Base-by-base conservation (phyloP, 768 basidiomycete genomes). In the Boletus rex-veris region DNA sequence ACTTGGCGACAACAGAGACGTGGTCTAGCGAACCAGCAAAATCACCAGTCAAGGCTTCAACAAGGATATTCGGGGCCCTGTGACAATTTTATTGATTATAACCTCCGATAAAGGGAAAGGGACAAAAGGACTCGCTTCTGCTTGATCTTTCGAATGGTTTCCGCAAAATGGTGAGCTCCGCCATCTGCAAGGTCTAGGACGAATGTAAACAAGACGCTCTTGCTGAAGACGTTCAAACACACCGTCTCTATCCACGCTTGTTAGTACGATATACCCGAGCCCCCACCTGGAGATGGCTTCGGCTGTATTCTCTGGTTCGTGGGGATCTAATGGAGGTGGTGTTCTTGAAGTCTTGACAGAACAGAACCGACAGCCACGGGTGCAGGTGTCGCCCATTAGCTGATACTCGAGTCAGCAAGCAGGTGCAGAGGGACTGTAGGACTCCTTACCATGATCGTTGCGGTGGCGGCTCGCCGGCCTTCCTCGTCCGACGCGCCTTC, bases 301-400 rank as follows among this genome's bases (percentile, higher is more conserved):
- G 0, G 97, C 96, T 3, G 97, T 98, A 68, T 98, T 83, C 75
- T 98, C 97, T 18, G 97, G 97, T 65, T 99, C 97, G 64, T 97
- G 93, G 0, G 90, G 86, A 66, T 99, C 96, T 37, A 99, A 73
- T 7, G 97, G 95, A 28, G 90, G 86, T 9, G 97, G 97, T 0
- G 84, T 68, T 48, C 81, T 78, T 3, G 93, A 93, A 0, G 97
- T 99, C 76, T 97, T 97, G 47, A 99, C 92, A 9, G 95, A 90
- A 64, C 97, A 99, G 67, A 99, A 99, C 50, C 95, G 80, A 72
- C 97, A 99, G 2, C 94, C 97, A 65, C 97, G 85, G 35, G 97
- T 99, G 67, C 97, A 99, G 14, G 93, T 97, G 74, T 98, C 96
- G 9, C 97, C 97, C 97, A 99, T 98, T 14, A 99, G 76, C 95